A percentile compares a stretch with the other conserved stretches of the same genome.
These are phyloP conservation scores for Camellia sinensis DNA, from an alignment of 148 eudicot genomes.

Conservation along the genomic window DNA sequence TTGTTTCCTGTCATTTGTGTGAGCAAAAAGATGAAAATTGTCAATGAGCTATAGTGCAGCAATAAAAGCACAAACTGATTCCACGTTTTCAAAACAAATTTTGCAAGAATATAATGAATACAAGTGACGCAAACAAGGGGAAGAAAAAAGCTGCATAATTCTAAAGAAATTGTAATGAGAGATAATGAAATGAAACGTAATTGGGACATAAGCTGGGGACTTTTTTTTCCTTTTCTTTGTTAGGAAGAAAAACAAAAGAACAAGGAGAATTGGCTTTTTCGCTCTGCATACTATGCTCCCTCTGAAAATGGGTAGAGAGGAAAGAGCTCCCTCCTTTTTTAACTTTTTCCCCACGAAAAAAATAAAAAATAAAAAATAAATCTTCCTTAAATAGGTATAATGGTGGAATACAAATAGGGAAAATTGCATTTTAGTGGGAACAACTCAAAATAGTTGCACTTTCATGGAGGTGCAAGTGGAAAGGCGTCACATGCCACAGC, in stretches of 20 bases:
- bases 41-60: neutral
- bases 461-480: too few relatives aligned
- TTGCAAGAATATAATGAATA: too few relatives aligned
- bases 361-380: neutral
- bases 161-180: neutral
- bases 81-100: neutral
- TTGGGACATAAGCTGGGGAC: too few relatives aligned
- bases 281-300: too few relatives aligned
- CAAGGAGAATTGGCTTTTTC: neutral
- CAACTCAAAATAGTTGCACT: too few relatives aligned
- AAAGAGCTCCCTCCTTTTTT: too few relatives aligned
- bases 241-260: too few relatives aligned
- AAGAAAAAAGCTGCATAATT: neutral
- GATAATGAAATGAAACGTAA: neutral
- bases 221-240: too few relatives aligned
- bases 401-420: neutral
- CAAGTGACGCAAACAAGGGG: too few relatives aligned
- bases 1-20: conserved; percentile 41
- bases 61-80: conserved; percentile 1
- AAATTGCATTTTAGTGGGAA: too few relatives aligned
- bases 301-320: too few relatives aligned
- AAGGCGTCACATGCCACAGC: too few relatives aligned
- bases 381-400: neutral
- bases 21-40: neutral
- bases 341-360: neutral